phyloP scores from a whole-genome alignment of 2,329 filamentous ascomycete genomes.

The Sporothrix protearum region DNA sequence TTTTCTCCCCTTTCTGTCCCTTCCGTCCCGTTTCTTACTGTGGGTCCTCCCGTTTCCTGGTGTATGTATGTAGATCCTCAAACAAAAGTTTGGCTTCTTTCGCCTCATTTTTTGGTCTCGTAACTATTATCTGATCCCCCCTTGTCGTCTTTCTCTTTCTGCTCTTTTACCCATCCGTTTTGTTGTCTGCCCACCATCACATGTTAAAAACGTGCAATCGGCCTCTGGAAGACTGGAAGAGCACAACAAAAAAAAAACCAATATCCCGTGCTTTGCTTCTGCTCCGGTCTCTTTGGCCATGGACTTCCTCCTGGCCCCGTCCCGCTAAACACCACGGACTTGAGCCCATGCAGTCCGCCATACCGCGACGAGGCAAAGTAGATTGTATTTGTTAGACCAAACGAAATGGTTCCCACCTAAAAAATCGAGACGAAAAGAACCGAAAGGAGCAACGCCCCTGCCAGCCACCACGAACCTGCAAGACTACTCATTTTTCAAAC shows the following conservation, averaged over 20 bases:
- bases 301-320: neutral
- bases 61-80: conserved; percentile 6
- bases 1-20: neutral
- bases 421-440: neutral
- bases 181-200: conserved; percentile 1
- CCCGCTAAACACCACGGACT: neutral
- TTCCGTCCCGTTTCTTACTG: neutral
- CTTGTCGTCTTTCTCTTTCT: neutral
- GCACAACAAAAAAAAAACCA: neutral
- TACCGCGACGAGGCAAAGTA: neutral
- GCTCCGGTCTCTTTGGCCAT: neutral
- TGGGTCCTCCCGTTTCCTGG: neutral
- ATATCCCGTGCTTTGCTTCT: neutral
- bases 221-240: neutral
- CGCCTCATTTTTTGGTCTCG: neutral
- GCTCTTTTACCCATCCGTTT: neutral
- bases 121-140: neutral
- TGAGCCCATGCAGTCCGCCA: neutral
- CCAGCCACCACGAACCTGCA: conserved; percentile 2
- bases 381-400: no score
- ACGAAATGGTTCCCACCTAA: neutral
- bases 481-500: neutral
- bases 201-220: neutral
- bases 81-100: neutral
- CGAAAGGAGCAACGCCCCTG: neutral